phyloP scores from a whole-genome alignment of 176 grass and related monocot species.

The Avena atlantica region DNA sequence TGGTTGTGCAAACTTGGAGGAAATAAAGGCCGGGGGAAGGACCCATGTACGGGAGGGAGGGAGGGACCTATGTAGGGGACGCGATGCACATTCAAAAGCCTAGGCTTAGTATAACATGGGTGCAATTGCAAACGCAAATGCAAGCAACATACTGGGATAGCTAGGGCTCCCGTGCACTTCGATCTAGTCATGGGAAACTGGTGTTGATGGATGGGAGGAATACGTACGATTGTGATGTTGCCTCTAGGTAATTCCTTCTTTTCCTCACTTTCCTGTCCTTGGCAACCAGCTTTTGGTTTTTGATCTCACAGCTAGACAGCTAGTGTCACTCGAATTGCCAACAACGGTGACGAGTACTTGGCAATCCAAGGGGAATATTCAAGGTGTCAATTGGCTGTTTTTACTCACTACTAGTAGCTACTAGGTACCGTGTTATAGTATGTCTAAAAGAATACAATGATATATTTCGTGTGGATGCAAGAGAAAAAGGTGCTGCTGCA shows the following conservation, averaged over 20 bases:
- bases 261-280: conserved; percentile 22
- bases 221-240: conserved; percentile 41
- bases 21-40: conserved; percentile 47
- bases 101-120: conserved; percentile 51
- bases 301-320: neutral
- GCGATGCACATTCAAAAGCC: conserved; percentile 33
- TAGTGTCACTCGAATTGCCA: conserved; percentile 21
- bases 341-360: neutral
- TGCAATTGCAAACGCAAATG: conserved; percentile 21
- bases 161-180: conserved; percentile 41
- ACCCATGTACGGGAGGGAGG: neutral
- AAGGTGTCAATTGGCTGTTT: conserved; percentile 18
- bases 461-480: conserved; percentile 31
- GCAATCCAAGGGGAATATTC: conserved; percentile 32
- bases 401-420: neutral
- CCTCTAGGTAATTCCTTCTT: conserved; percentile 44
- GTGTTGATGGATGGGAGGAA: conserved; percentile 30
- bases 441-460: conserved; percentile 7
- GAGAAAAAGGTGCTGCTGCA: conserved; percentile 34
- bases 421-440: neutral
- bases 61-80: conserved; percentile 33
- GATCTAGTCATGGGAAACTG: conserved; percentile 38
- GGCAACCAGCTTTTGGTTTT: conserved; percentile 26
- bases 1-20: conserved; percentile 27
- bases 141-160: conserved; percentile 35